Evolutionary conservation across 2,329 filamentous ascomycete genomes (phyloP).

Genomic region (Colletotrichum liriopes): DNA sequence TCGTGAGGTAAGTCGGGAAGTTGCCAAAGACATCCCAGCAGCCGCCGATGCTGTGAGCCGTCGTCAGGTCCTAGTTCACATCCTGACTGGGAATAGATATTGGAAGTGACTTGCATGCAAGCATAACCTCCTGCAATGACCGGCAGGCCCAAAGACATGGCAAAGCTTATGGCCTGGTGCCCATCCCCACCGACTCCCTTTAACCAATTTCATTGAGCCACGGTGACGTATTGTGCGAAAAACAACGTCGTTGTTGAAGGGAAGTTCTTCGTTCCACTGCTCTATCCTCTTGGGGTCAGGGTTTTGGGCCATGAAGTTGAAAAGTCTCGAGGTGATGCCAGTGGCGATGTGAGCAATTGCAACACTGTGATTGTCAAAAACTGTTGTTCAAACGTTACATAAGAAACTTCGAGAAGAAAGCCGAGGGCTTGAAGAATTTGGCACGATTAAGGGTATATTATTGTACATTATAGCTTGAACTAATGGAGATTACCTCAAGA

Average conservation of each 20-base stretch:
- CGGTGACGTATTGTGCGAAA: slow-evolving; percentile 54
- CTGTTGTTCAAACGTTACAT: neutral
- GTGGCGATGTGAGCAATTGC: slow-evolving; percentile 1
- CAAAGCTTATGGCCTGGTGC: slow-evolving; percentile 52
- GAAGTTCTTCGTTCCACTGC: neutral
- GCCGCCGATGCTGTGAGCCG: slow-evolving; percentile 11
- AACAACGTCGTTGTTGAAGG: slow-evolving; percentile 41
- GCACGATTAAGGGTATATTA: neutral
- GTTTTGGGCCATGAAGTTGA: slow-evolving; percentile 14
- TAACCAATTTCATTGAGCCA: slow-evolving; percentile 53
- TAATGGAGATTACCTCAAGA: neutral
- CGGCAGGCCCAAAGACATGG: slow-evolving; percentile 47
- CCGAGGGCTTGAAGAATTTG: neutral
- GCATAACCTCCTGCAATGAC: slow-evolving; percentile 48
- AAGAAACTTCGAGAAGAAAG: neutral
- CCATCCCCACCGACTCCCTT: slow-evolving; percentile 51
- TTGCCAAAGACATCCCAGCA: slow-evolving; percentile 27
- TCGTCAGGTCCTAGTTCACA: neutral
- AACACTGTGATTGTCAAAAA: neutral
- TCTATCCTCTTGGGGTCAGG: slow-evolving; percentile 9
- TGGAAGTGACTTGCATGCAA: slow-evolving; percentile 46
- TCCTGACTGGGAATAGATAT: neutral
- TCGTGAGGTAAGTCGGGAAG: slow-evolving; percentile 33
- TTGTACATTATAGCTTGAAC: neutral
- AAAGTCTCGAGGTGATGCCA: slow-evolving; percentile 23